These are phyloP conservation scores for Smallanthus sonchifolius DNA, from an alignment of 129 eudicot species.

Conservation along the genomic window DNA sequence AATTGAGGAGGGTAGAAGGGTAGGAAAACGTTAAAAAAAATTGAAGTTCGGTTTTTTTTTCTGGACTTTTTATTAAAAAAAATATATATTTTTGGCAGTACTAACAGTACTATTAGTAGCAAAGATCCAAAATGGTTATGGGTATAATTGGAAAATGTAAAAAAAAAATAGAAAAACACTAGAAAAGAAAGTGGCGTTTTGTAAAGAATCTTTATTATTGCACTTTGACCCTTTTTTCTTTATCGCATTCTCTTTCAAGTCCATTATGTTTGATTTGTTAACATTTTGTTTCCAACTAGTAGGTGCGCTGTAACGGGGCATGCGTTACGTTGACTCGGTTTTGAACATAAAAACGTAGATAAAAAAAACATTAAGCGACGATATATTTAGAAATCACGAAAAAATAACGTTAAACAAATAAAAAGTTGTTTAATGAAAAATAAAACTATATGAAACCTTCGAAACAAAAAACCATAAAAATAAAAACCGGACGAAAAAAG, in stretches of 20 bases:
- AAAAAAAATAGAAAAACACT: too few relatives aligned
- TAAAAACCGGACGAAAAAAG: too few relatives aligned
- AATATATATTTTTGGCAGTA: slow-evolving; percentile 25
- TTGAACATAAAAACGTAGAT: too few relatives aligned
- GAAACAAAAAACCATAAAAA: too few relatives aligned
- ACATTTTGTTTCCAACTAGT: neutral
- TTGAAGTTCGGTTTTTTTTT: slow-evolving; percentile 23
- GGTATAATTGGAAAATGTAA: slow-evolving; percentile 25
- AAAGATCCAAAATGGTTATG: slow-evolving; percentile 36
- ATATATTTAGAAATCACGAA: too few relatives aligned
- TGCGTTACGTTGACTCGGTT: too few relatives aligned
- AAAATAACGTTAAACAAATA: too few relatives aligned
- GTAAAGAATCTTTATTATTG: slow-evolving; percentile 31
- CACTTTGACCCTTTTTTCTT: slow-evolving; percentile 18
- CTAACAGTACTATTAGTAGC: slow-evolving; percentile 29
- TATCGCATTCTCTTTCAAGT: neutral
- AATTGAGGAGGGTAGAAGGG: slow-evolving; percentile 29
- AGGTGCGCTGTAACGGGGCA: too few relatives aligned
- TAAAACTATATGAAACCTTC: too few relatives aligned
- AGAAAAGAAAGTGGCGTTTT: slow-evolving; percentile 3
- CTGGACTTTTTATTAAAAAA: slow-evolving; percentile 26
- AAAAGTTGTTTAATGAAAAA: too few relatives aligned
- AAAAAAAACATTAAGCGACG: too few relatives aligned
- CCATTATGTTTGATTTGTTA: neutral
- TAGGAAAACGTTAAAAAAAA: neutral